phyloP scores from a whole-genome alignment of 345 rosid genomes.

The Pelargonium nanum region DNA sequence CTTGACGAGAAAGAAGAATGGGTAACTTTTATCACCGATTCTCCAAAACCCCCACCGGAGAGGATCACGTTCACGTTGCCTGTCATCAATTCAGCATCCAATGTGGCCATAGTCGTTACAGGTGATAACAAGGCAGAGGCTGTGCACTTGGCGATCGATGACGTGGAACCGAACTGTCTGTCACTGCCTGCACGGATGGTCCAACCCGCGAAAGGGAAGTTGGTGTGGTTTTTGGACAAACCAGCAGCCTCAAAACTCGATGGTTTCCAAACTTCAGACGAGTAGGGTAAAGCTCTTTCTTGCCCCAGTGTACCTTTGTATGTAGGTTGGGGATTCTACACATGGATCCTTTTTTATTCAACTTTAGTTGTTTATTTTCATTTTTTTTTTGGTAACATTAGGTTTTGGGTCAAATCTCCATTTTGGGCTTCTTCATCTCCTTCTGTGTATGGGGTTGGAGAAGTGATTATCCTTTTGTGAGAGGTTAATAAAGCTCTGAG shows the following conservation, averaged over 20 bases:
- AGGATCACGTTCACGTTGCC: constrained; percentile 90
- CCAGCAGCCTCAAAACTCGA: constrained; percentile 64
- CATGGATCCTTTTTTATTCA: constrained; percentile 8
- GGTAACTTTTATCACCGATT: constrained; percentile 63
- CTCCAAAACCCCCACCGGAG: constrained; percentile 82
- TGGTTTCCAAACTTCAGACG: constrained; percentile 23
- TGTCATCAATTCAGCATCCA: constrained; percentile 80
- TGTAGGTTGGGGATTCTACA: constrained; percentile 18
- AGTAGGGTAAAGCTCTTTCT: constrained; percentile 18
- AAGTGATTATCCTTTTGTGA: constrained; percentile 20
- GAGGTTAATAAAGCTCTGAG: constrained; percentile 27
- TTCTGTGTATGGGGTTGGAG: constrained; percentile 17
- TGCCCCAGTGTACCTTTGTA: constrained; percentile 20
- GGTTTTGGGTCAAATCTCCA: constrained; percentile 18
- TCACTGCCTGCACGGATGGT: constrained; percentile 58
- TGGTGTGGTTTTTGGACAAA: constrained; percentile 83
- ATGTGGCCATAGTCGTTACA: constrained; percentile 55
- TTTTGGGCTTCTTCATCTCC: constrained; percentile 18
- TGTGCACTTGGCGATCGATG: constrained; percentile 51
- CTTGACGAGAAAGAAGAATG: constrained; percentile 55
- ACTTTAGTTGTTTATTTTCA: not conserved
- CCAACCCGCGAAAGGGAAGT: constrained; percentile 52
- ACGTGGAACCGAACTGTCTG: constrained; percentile 25
- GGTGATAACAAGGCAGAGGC: constrained; percentile 76
- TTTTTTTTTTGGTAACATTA: not conserved